Evolutionary conservation across 805 yeast species (phyloP).

Genomic region (Saturnispora saitoi): DNA sequence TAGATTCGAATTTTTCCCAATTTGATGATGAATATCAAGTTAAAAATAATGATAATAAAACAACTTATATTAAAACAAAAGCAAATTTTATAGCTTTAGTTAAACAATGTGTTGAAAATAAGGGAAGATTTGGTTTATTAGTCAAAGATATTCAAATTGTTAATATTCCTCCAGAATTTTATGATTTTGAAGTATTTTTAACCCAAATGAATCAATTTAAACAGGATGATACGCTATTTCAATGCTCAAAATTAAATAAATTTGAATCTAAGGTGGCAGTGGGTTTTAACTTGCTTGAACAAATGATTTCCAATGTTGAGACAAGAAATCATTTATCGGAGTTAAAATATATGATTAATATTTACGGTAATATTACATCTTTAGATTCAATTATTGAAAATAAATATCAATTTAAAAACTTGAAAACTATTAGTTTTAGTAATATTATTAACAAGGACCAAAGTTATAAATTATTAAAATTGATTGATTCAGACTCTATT

Average conservation of each 20-base stretch:
- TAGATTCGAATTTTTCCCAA: slow-evolving; percentile 19
- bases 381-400: neutral
- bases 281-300: slow-evolving; percentile 10
- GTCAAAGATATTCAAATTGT: slow-evolving; percentile 13
- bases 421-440: slow-evolving; percentile 11
- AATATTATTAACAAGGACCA: slow-evolving; percentile 12
- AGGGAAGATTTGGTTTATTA: neutral
- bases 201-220: neutral
- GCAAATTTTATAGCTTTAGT: slow-evolving; percentile 4
- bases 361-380: neutral
- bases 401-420: slow-evolving; percentile 4
- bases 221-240: slow-evolving; percentile 2
- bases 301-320: slow-evolving; percentile 6
- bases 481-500: slow-evolving; percentile 1
- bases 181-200: slow-evolving; percentile 19
- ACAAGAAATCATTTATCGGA: slow-evolving; percentile 5
- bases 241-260: neutral
- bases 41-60: slow-evolving; percentile 5
- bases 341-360: slow-evolving; percentile 8
- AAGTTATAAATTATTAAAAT: slow-evolving; percentile 1
- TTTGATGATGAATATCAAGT: slow-evolving; percentile 22
- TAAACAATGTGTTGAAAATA: slow-evolving; percentile 1
- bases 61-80: slow-evolving; percentile 12
- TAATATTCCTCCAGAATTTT: slow-evolving; percentile 22
- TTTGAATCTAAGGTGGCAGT: slow-evolving; percentile 12